Evolutionary conservation across 768 basidiomycete genomes (phyloP).

Genomic region (Mycena capillaripes): DNA sequence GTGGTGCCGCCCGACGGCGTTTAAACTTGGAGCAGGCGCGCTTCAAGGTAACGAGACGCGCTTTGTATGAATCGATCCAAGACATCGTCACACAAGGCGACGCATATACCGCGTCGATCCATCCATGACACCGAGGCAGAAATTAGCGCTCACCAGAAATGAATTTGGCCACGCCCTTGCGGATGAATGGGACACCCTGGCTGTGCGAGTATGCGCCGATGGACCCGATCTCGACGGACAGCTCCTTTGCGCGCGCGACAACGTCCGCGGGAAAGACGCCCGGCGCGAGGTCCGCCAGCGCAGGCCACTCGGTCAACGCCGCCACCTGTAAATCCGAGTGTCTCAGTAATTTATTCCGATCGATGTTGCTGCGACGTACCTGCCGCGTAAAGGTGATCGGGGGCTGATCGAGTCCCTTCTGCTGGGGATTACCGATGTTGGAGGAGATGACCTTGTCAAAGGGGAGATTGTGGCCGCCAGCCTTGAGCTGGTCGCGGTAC

Average conservation of each 20-base stretch:
- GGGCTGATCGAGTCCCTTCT: slow-evolving; percentile 92
- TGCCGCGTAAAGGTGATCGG: slow-evolving; percentile 94
- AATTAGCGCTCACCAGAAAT: slow-evolving; percentile 74
- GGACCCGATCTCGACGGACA: slow-evolving; percentile 88
- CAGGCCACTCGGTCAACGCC: slow-evolving; percentile 93
- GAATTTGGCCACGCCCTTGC: slow-evolving; percentile 91
- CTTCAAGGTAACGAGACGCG: too few relatives aligned
- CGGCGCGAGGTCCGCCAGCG: slow-evolving; percentile 81
- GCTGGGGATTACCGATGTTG: slow-evolving; percentile 99
- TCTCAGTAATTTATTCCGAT: too few relatives aligned
- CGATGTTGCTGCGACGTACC: too few relatives aligned
- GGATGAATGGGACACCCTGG: slow-evolving; percentile 57
- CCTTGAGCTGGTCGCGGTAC: slow-evolving; percentile 80
- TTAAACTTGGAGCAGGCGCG: too few relatives aligned
- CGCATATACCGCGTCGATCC: too few relatives aligned
- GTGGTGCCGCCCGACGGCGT: too few relatives aligned
- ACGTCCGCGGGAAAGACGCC: slow-evolving; percentile 89
- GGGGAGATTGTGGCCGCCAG: slow-evolving; percentile 70
- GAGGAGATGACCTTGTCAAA: slow-evolving; percentile 78
- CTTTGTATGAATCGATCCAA: too few relatives aligned
- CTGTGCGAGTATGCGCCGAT: slow-evolving; percentile 97
- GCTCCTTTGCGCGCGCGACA: slow-evolving; percentile 82
- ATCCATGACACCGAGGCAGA: too few relatives aligned
- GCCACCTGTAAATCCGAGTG: slow-evolving; percentile 70
- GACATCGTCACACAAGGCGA: too few relatives aligned